Conservation (phyloP, 2,329 filamentous ascomycete species). For the Fusarium xylarioides region DNA sequence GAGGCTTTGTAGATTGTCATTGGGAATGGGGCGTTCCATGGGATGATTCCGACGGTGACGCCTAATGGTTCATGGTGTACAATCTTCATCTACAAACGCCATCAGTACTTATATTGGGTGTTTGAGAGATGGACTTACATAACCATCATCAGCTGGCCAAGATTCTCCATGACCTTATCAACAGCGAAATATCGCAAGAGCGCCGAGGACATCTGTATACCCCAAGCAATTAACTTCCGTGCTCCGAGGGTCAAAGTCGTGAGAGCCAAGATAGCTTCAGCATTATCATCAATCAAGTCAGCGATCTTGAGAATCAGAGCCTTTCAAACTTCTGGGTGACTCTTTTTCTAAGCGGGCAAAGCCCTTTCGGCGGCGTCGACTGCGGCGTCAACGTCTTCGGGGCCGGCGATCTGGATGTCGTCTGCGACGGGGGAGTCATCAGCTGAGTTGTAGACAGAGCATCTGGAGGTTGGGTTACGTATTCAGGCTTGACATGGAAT, state of each 20-base stretch:
- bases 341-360: neutral
- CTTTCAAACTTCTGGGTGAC: fast-evolving
- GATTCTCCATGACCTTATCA: fast-evolving
- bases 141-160: fast-evolving
- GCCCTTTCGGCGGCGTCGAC: fast-evolving
- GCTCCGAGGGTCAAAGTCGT: neutral
- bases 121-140: fast-evolving
- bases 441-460: neutral
- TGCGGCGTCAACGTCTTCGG: fast-evolving
- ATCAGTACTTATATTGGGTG: fast-evolving
- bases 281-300: fast-evolving
- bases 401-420: neutral
- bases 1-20: neutral
- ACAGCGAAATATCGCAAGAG: neutral
- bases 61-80: fast-evolving
- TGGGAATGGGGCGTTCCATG: fast-evolving
- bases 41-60: fast-evolving
- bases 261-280: neutral
- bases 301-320: fast-evolving
- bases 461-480: fast-evolving
- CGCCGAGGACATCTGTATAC: fast-evolving
- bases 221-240: fast-evolving
- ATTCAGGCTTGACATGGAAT: too few relatives aligned
- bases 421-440: fast-evolving
- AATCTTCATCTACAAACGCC: neutral